Conservation (phyloP, 768 basidiomycete species). For the Leccinum boreale region DNA sequence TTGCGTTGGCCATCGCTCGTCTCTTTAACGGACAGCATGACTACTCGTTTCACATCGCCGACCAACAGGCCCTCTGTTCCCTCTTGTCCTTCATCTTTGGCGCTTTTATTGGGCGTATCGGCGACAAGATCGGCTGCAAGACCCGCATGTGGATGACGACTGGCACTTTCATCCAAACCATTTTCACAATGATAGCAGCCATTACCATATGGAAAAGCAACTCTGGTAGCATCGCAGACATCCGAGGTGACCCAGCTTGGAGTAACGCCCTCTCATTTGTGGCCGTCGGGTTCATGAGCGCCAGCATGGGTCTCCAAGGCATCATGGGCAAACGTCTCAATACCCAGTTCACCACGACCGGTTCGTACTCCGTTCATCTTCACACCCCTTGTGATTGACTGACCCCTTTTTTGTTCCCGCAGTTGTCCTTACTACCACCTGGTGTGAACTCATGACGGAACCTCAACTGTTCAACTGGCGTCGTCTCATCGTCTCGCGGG, state of each 20-base stretch:
- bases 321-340: slow-evolving; percentile 80
- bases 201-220: slow-evolving; percentile 70
- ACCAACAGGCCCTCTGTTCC: slow-evolving; percentile 83
- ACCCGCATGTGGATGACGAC: slow-evolving; percentile 71
- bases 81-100: slow-evolving; percentile 74
- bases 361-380: slow-evolving; percentile 36
- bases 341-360: slow-evolving; percentile 75
- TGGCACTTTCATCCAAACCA: slow-evolving; percentile 69
- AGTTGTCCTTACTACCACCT: slow-evolving; percentile 85
- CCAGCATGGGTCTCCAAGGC: slow-evolving; percentile 75
- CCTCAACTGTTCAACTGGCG: slow-evolving; percentile 65
- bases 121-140: slow-evolving; percentile 74
- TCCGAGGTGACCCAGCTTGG: slow-evolving; percentile 69
- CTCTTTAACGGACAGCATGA: slow-evolving; percentile 62
- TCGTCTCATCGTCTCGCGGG: slow-evolving; percentile 54
- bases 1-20: slow-evolving; percentile 77
- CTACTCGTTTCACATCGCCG: slow-evolving; percentile 68
- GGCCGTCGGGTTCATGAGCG: slow-evolving; percentile 76
- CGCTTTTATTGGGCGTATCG: slow-evolving; percentile 76
- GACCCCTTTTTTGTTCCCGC: neutral
- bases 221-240: slow-evolving; percentile 49
- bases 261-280: slow-evolving; percentile 62
- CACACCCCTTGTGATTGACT: neutral
- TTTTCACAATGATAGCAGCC: slow-evolving; percentile 73
- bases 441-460: slow-evolving; percentile 86